phyloP scores from a whole-genome alignment of 805 yeast species.

The Saturnispora serradocipensis region DNA sequence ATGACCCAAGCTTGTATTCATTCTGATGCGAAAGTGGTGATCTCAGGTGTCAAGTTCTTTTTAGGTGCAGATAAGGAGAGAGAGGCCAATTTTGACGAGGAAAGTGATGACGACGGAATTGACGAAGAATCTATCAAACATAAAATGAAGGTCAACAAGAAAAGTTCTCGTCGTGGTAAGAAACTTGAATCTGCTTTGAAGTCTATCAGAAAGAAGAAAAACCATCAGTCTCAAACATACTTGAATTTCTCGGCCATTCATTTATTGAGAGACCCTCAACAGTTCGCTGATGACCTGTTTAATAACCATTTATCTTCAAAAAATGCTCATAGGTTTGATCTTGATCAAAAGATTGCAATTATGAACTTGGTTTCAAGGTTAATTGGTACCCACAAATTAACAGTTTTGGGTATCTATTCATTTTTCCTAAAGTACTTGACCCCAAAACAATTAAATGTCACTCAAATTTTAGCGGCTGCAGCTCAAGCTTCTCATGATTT shows the following conservation, averaged over 20 bases:
- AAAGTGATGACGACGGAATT: slow-evolving; percentile 50
- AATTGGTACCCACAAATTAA: slow-evolving; percentile 90
- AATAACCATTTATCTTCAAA: slow-evolving; percentile 63
- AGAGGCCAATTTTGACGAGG: slow-evolving; percentile 75
- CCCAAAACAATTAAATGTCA: slow-evolving; percentile 90
- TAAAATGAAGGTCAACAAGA: slow-evolving; percentile 75
- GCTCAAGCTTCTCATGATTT: slow-evolving; percentile 96
- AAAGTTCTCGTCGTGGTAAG: slow-evolving; percentile 68
- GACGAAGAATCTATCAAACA: slow-evolving; percentile 72
- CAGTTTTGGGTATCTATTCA: slow-evolving; percentile 83
- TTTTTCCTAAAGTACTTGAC: slow-evolving; percentile 82
- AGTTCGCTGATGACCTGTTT: slow-evolving; percentile 83
- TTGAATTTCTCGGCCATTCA: slow-evolving; percentile 94
- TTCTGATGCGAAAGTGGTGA: slow-evolving; percentile 75
- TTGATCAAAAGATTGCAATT: slow-evolving; percentile 83
- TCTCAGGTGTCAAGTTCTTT: slow-evolving; percentile 86
- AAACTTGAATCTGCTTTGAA: slow-evolving; percentile 70
- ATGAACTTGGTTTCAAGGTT: slow-evolving; percentile 82
- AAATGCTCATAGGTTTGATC: slow-evolving; percentile 57
- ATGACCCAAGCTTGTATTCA: slow-evolving; percentile 95
- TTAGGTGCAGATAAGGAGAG: slow-evolving; percentile 92
- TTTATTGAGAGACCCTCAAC: slow-evolving; percentile 91
- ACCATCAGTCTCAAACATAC: slow-evolving; percentile 53
- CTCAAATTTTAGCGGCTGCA: slow-evolving; percentile 91
- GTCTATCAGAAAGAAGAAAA: slow-evolving; percentile 48